These are phyloP conservation scores for Neurospora africana DNA, from an alignment of 495 filamentous ascomycete species.

Conservation along the genomic window DNA sequence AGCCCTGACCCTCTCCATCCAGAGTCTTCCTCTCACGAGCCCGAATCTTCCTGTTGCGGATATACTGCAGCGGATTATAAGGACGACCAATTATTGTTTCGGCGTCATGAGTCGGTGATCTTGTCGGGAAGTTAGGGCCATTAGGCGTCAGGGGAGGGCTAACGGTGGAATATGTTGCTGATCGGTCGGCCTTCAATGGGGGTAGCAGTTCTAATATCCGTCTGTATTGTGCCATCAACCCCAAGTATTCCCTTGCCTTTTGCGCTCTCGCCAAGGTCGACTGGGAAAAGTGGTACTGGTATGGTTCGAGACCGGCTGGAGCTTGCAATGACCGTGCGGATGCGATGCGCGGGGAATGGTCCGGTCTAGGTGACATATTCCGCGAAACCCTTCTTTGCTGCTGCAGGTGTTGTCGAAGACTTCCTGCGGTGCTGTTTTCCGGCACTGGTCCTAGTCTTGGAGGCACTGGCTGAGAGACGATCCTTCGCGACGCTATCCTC, in stretches of 20 bases:
- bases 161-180: slow-evolving; percentile 17
- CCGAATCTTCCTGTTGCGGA: slow-evolving; percentile 73
- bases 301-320: slow-evolving; percentile 30
- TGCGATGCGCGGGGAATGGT: slow-evolving; percentile 28
- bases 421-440: slow-evolving; percentile 37
- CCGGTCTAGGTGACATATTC: slow-evolving; percentile 46
- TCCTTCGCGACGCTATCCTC: slow-evolving; percentile 47
- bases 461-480: slow-evolving; percentile 39
- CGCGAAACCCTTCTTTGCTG: slow-evolving; percentile 50
- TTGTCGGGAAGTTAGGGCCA: slow-evolving; percentile 9
- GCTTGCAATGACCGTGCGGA: slow-evolving; percentile 31
- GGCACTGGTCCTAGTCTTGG: slow-evolving; percentile 34
- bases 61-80: slow-evolving; percentile 82
- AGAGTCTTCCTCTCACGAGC: slow-evolving; percentile 60
- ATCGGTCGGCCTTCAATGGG: slow-evolving; percentile 45
- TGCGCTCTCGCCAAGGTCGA: slow-evolving; percentile 70
- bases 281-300: slow-evolving; percentile 57
- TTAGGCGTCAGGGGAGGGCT: slow-evolving; percentile 23
- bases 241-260: slow-evolving; percentile 67
- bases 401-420: slow-evolving; percentile 53
- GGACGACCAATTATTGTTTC: slow-evolving; percentile 38
- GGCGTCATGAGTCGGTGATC: slow-evolving; percentile 5
- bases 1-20: slow-evolving; percentile 62
- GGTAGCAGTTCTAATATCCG: slow-evolving; percentile 65
- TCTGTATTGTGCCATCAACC: slow-evolving; percentile 70